Base-by-base conservation (phyloP, 2,329 filamentous ascomycete genomes). In the Trichoderma gracile region DNA sequence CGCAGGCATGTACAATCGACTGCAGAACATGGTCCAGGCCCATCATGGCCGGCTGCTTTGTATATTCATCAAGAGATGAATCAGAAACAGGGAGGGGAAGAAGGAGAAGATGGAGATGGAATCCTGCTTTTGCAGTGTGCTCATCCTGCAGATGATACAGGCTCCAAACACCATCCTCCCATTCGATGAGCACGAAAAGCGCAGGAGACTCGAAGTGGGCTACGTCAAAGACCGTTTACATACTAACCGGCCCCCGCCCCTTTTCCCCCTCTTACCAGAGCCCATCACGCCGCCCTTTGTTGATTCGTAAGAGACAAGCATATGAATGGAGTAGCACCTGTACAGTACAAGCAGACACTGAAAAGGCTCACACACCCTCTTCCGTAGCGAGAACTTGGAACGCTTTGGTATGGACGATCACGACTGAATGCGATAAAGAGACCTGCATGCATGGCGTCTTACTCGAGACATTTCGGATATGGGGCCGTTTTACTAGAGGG, bases 401-500 rank as follows among this genome's bases (percentile, higher is more conserved):
- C 25, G 25, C 25, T 25, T 14, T 12, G 33, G 10, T 12, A 14
- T 38, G 33, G 33, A 14, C 33, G 33, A 38, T 38, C 33, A 38
- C 33, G 33, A 38, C 33, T 57, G 25, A 42, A 52, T 45, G 38
- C 46, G 46, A 52, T 38, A 33, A 19, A 7, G 17, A 40, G 19
- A 15, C 27, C 21, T 12, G 23, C n/a, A 42, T 52, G 57, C 57
- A 52, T 60, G 57, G 57, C 57, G 57, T 52, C 57, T 45, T 60
- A 47, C 47, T 38, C 52, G 43, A 60, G 57, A 60, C 57, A 60
- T 38, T 38, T 58, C 33, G 33, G 3, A 3, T 40, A 17, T 21
- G 23, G 1, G 40, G 19, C 47, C 17, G 9, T 30, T 59, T 19
- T 9, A 19, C 27, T n/a, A 50, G 27, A 30, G 27, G 30, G 8